Base-by-base conservation (phyloP, 208 protist genomes). In the Trypanosoma rangeli region DNA sequence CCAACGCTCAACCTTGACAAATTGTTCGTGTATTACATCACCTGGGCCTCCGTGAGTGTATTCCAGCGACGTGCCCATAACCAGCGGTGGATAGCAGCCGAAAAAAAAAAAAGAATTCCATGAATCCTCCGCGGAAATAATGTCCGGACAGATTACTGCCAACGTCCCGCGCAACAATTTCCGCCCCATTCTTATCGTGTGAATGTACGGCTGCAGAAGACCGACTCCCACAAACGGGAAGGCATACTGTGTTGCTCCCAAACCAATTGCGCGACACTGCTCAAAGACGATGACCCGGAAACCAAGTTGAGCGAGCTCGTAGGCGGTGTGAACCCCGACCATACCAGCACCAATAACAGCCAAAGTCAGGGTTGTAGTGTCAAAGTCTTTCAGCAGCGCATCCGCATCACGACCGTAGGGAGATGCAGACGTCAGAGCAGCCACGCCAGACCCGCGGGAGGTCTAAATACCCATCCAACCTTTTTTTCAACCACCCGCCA, bases 251-350 rank as follows among this genome's bases (percentile, higher is more conserved):
- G 91, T 94, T 58, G 82, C 86, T 18, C 84, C 85, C 50, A 74
- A 26, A 5, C 64, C 75, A n/a, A 74, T 37, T 16, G 75, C 88
- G 39, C 88, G 69, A 24, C 63, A 60, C 0, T 86, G 73, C 46
- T 96, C 91, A 68, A 93, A 94, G 13, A 96, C 86, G 1, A 85
- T 93, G 22, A 96, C 91, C 8, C 84, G 64, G 54, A 96, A 96
- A 16, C 91, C 91, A 9, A 94, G 55, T 29, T 84, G 75, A 13
- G 83, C 88, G 24, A 96, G 78, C 72, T 96, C 91, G 65, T 96
- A 92, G 10, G 91, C 91, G 0, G 85, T 83, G 72, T 96, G 91
- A 16, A 96, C 88, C 22, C 91, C 91, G 0, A 87, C 85, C 42
- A 96, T 84, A 24, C 91, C 91, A 29, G 83, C 88, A 22, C 91